phyloP scores from a whole-genome alignment of 2,329 filamentous ascomycete species.

The Helminthosporium solani region DNA sequence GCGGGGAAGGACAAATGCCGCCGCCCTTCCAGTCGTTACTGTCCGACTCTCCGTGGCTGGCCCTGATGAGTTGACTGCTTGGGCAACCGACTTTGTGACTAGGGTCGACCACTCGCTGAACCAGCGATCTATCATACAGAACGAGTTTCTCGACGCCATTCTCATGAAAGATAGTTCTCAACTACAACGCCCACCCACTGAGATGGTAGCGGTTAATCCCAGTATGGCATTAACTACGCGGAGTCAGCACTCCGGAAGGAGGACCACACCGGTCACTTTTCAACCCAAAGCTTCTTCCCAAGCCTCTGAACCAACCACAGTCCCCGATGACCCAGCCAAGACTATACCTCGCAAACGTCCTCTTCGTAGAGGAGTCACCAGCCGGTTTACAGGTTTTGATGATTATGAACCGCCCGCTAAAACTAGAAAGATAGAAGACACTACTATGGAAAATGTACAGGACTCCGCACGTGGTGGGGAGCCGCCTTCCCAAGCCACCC shows the following conservation, averaged over 20 bases:
- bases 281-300: conserved; percentile 20
- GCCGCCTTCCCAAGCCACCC: conserved; percentile 19
- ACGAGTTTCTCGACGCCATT: conserved; percentile 89
- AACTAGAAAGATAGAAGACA: conserved; percentile 28
- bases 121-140: conserved; percentile 82
- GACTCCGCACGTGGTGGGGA: conserved; percentile 15
- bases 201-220: conserved; percentile 29
- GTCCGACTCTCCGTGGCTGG: conserved; percentile 62
- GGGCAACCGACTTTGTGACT: conserved; percentile 69
- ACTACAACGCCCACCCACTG: conserved; percentile 65
- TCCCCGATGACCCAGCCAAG: conserved; percentile 24
- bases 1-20: conserved; percentile 61
- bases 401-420: conserved; percentile 47
- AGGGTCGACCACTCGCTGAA: conserved; percentile 70
- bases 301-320: conserved; percentile 16
- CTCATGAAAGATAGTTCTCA: conserved; percentile 73
- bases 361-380: conserved; percentile 40
- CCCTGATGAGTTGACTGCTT: conserved; percentile 53
- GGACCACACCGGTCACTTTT: conserved; percentile 17
- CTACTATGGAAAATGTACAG: conserved; percentile 27
- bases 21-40: conserved; percentile 72
- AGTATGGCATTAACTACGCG: conserved; percentile 17
- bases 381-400: conserved; percentile 74
- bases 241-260: conserved; percentile 16
- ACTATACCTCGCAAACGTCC: conserved; percentile 33